Percentiles rank a stretch among this genome's conserved stretches.
Conservation (phyloP, 2,329 filamentous ascomycete genomes). For the Mycosphaerelloides madeirae region DNA sequence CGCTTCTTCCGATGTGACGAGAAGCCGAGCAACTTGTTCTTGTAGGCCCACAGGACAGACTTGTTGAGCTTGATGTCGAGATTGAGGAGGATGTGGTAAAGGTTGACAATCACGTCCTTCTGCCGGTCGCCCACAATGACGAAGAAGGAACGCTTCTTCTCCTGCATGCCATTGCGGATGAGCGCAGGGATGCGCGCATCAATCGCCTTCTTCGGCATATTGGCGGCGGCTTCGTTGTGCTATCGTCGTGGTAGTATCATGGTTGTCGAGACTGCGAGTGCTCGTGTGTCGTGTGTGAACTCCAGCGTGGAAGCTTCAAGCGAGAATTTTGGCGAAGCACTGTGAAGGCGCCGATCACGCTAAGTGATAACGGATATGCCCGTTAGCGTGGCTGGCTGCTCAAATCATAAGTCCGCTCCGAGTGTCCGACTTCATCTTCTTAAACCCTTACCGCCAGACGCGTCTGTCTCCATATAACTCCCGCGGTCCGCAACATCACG, state of each 20-base stretch:
- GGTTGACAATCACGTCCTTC: conserved; percentile 94
- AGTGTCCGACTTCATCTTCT: no score
- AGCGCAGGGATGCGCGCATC: conserved; percentile 87
- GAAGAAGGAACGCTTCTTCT: conserved; percentile 98
- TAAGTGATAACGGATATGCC: no score
- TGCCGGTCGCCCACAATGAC: conserved; percentile 89
- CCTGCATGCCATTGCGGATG: conserved; percentile 84
- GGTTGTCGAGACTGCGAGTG: no score
- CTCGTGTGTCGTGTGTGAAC: no score
- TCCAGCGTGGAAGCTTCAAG: no score
- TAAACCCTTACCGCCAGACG: no score
- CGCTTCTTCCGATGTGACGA: conserved; percentile 97
- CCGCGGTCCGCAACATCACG: no score
- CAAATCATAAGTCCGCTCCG: no score
- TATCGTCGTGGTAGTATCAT: background rate
- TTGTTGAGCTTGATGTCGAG: conserved; percentile 93
- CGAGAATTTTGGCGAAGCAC: no score
- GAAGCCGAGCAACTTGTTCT: conserved; percentile 93
- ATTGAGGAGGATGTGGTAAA: conserved; percentile 88
- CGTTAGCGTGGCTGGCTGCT: no score
- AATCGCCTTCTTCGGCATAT: conserved; percentile 56
- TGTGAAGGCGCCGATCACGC: no score
- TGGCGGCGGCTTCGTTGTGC: conserved; percentile 3
- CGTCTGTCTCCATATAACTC: no score
- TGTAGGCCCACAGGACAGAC: conserved; percentile 96